Evolutionary conservation across 139 green algal species (phyloP).

Genomic region (Chlamydomonas schloesseri): DNA sequence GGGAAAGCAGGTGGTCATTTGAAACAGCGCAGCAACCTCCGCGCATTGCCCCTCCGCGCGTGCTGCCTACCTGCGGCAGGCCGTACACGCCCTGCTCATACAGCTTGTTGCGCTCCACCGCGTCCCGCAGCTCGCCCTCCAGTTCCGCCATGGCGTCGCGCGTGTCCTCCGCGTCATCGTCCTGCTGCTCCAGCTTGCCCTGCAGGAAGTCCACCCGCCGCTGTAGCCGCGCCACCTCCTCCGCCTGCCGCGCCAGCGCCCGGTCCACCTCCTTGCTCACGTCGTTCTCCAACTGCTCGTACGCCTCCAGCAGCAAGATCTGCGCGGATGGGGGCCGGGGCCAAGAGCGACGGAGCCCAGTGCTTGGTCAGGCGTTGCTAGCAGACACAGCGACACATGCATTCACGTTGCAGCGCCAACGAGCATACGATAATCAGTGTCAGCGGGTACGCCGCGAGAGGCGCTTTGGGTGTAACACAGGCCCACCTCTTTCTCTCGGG

Average conservation of each 20-base stretch:
- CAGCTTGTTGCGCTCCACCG: slow-evolving; percentile 54
- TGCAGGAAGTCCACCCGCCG: slow-evolving; percentile 63
- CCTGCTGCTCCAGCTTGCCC: slow-evolving; percentile 57
- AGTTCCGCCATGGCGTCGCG: slow-evolving; percentile 36
- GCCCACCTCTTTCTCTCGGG: slow-evolving; percentile 65
- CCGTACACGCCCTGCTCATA: slow-evolving; percentile 80
- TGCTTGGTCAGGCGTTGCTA: no score
- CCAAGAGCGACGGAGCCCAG: background rate
- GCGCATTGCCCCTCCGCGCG: no score
- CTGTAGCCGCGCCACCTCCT: slow-evolving; percentile 53
- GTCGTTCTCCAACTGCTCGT: slow-evolving; percentile 84
- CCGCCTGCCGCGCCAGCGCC: slow-evolving; percentile 65
- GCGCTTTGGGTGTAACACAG: no score
- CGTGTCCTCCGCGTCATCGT: slow-evolving; percentile 38
- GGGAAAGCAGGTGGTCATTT: no score
- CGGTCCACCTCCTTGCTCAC: slow-evolving; percentile 73
- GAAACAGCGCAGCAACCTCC: no score
- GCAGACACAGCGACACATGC: no score
- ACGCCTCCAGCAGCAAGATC: slow-evolving; percentile 82
- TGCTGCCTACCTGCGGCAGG: slow-evolving; percentile 62
- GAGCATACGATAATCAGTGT: no score
- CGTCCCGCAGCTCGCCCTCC: slow-evolving; percentile 54
- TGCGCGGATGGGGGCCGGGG: slow-evolving; percentile 29
- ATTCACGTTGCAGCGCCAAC: no score
- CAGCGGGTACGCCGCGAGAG: no score